These are phyloP conservation scores for Aegilops bicornis DNA, from an alignment of 176 grass and related monocot species.

Conservation along the genomic window DNA sequence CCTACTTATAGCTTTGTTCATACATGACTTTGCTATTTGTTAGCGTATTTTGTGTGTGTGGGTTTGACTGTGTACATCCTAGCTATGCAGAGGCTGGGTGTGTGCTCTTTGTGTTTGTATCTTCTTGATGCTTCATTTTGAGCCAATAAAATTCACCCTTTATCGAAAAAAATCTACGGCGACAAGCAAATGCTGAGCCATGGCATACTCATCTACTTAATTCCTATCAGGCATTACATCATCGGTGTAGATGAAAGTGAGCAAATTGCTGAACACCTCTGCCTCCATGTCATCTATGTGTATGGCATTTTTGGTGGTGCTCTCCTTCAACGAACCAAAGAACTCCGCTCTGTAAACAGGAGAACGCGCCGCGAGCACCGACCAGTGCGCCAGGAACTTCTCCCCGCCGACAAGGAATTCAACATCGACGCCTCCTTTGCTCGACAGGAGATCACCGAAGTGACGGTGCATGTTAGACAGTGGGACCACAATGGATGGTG, in stretches of 20 bases:
- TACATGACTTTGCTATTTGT: no score
- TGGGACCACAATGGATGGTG: background rate
- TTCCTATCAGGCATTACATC: background rate
- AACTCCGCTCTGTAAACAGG: background rate
- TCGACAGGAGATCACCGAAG: conserved; percentile 27
- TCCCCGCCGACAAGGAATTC: background rate
- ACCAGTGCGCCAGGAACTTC: background rate
- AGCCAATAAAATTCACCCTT: no score
- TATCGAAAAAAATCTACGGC: conserved; percentile 23
- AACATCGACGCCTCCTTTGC: background rate
- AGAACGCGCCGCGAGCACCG: background rate
- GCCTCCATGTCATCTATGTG: background rate
- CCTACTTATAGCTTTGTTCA: no score
- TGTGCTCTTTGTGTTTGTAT: no score
- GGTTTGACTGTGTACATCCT: no score
- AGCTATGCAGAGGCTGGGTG: no score
- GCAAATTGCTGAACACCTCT: conserved; percentile 12
- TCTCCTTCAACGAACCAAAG: background rate
- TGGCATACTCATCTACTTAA: background rate
- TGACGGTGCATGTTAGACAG: conserved; percentile 38
- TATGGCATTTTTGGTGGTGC: background rate
- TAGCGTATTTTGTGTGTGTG: no score
- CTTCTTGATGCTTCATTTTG: no score
- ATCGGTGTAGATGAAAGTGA: conserved; percentile 6
- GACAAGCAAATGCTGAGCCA: conserved; percentile 38